Evolutionary conservation across 2,329 filamentous ascomycete species (phyloP).

Genomic region (Seiridium unicorne): DNA sequence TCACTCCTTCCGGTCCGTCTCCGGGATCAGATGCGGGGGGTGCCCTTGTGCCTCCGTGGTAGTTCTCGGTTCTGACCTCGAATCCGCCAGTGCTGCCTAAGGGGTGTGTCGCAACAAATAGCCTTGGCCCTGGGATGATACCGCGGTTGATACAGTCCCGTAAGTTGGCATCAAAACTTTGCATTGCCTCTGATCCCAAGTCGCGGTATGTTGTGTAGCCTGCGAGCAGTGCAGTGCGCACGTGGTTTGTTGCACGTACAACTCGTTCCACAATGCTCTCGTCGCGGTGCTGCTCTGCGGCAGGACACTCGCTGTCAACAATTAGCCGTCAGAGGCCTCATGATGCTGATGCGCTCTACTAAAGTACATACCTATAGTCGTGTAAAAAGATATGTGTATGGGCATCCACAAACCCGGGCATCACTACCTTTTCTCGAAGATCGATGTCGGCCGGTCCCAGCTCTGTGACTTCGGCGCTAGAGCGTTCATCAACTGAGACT

Average conservation of each 20-base stretch:
- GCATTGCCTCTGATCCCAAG: constrained; percentile 51
- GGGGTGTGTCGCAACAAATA: constrained; percentile 53
- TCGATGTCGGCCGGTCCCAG: constrained; percentile 35
- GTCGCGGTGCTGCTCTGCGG: constrained; percentile 51
- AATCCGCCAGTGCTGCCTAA: constrained; percentile 50
- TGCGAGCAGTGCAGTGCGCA: constrained; percentile 49
- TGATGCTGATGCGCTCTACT: neutral
- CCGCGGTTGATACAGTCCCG: constrained; percentile 54
- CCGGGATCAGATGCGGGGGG: constrained; percentile 40
- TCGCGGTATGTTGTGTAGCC: constrained; percentile 61
- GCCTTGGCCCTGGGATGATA: constrained; percentile 50
- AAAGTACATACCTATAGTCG: constrained; percentile 29
- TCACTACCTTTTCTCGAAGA: constrained; percentile 48
- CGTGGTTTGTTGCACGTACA: constrained; percentile 53
- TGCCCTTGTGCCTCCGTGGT: constrained; percentile 24
- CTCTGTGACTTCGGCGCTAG: neutral
- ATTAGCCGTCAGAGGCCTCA: neutral
- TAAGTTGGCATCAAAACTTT: constrained; percentile 47
- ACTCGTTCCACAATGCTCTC: constrained; percentile 56
- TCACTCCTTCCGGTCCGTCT: constrained; percentile 45
- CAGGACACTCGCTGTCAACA: constrained; percentile 31
- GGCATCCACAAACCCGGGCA: constrained; percentile 53
- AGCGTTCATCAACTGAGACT: constrained; percentile 27
- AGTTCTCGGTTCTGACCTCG: constrained; percentile 46
- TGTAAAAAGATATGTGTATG: constrained; percentile 58